Conservation (phyloP, 257 asterid genomes). For the Orobanche coerulescens region DNA sequence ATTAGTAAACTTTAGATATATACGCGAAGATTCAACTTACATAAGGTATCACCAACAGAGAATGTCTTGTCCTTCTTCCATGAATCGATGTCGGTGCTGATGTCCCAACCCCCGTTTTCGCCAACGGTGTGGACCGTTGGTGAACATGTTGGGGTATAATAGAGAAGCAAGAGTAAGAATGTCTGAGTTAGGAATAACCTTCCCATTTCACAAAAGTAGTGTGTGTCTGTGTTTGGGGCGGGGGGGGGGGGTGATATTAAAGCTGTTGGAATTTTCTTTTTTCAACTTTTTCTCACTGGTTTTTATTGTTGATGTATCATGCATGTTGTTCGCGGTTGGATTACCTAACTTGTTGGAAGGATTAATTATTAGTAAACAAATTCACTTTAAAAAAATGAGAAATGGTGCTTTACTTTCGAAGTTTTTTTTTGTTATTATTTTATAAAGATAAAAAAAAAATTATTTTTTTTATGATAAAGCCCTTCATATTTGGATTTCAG, state of each 20-base stretch:
- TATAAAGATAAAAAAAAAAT: too few relatives aligned
- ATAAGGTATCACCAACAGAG: slow-evolving; percentile 45
- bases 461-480: too few relatives aligned
- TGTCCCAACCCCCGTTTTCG: slow-evolving; percentile 81
- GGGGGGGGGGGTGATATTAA: background rate
- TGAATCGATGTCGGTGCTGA: slow-evolving; percentile 69
- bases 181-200: slow-evolving; percentile 24
- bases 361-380: too few relatives aligned
- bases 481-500: too few relatives aligned
- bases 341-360: slow-evolving; percentile 36
- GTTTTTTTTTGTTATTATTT: background rate
- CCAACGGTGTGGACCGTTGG: slow-evolving; percentile 58
- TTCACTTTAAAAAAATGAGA: background rate
- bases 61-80: slow-evolving; percentile 57
- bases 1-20: too few relatives aligned
- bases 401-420: background rate
- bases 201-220: slow-evolving; percentile 30
- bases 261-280: background rate
- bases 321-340: slow-evolving; percentile 31
- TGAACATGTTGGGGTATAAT: slow-evolving; percentile 28
- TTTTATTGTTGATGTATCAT: background rate
- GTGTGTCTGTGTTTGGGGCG: background rate
- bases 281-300: background rate
- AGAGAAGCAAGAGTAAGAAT: slow-evolving; percentile 19
- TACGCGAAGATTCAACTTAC: slow-evolving; percentile 31